phyloP scores from a whole-genome alignment of 2,329 filamentous ascomycete genomes.

The Fusarium globosum region DNA sequence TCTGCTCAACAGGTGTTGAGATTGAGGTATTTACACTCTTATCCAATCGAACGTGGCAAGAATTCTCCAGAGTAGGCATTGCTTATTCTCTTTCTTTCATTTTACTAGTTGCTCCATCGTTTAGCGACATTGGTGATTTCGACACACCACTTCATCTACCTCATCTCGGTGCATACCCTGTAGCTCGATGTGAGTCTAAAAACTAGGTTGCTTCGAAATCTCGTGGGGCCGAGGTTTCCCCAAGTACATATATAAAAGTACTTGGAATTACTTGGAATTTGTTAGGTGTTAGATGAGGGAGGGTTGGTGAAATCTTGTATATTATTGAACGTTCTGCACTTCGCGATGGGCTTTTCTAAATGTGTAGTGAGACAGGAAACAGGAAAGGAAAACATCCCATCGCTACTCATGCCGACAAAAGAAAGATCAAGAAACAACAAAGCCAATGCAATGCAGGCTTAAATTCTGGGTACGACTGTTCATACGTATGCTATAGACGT shows the following conservation, averaged over 20 bases:
- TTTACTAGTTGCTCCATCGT: not conserved
- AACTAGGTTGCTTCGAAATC: too few relatives aligned
- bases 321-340: too few relatives aligned
- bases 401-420: too few relatives aligned
- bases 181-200: not conserved
- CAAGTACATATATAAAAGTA: too few relatives aligned
- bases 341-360: fast-evolving
- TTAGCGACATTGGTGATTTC: not conserved
- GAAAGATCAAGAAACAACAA: fast-evolving
- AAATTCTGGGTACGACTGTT: not conserved
- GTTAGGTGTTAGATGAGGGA: too few relatives aligned
- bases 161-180: not conserved
- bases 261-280: fast-evolving
- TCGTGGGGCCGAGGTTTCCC: too few relatives aligned
- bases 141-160: fast-evolving
- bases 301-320: too few relatives aligned
- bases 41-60: not conserved
- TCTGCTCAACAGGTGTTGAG: not conserved
- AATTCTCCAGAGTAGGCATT: not conserved
- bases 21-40: not conserved
- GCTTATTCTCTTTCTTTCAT: fast-evolving
- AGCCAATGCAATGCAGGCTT: not conserved
- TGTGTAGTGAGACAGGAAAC: too few relatives aligned
- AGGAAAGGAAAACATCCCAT: too few relatives aligned
- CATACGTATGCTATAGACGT: not conserved